phyloP scores from a whole-genome alignment of 2,329 filamentous ascomycete species.

The Parasarocladium wereldwijsianum region DNA sequence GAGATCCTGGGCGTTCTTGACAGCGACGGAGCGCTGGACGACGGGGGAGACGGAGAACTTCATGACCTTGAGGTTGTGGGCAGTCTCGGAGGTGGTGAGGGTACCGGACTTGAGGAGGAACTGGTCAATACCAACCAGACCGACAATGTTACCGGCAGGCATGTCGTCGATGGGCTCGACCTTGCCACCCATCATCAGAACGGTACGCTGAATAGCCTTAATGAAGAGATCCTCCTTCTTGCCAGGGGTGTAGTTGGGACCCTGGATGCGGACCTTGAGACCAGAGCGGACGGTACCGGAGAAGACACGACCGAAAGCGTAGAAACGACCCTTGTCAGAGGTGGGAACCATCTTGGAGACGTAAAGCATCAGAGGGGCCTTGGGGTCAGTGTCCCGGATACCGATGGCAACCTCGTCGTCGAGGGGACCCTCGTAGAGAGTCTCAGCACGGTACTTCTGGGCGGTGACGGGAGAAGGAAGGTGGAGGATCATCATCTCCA shows the following conservation, averaged over 20 bases:
- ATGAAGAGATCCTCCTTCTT: constrained; percentile 99
- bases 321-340: constrained; percentile 99
- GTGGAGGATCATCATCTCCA: constrained; percentile 99
- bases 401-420: constrained; percentile 88
- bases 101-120: constrained; percentile 99
- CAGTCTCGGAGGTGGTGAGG: constrained; percentile 89
- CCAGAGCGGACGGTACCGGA: constrained; percentile 94
- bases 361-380: constrained; percentile 98
- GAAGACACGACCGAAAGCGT: constrained; percentile 99
- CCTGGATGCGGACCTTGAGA: constrained; percentile 99
- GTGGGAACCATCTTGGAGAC: constrained; percentile 99
- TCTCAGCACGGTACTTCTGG: constrained; percentile 96
- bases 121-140: constrained; percentile 98
- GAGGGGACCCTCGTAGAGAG: constrained; percentile 90
- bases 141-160: constrained; percentile 98
- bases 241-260: constrained; percentile 94
- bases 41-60: constrained; percentile 99
- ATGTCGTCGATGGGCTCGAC: constrained; percentile 98
- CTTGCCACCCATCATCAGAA: constrained; percentile 99
- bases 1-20: constrained; percentile 99
- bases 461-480: constrained; percentile 90
- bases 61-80: constrained; percentile 99
- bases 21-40: constrained; percentile 95
- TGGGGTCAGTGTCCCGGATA: constrained; percentile 97
- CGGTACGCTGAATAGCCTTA: constrained; percentile 98